Conservation (phyloP, 1,284 basidiomycete species). For the Moesziomyces globuligerus region DNA sequence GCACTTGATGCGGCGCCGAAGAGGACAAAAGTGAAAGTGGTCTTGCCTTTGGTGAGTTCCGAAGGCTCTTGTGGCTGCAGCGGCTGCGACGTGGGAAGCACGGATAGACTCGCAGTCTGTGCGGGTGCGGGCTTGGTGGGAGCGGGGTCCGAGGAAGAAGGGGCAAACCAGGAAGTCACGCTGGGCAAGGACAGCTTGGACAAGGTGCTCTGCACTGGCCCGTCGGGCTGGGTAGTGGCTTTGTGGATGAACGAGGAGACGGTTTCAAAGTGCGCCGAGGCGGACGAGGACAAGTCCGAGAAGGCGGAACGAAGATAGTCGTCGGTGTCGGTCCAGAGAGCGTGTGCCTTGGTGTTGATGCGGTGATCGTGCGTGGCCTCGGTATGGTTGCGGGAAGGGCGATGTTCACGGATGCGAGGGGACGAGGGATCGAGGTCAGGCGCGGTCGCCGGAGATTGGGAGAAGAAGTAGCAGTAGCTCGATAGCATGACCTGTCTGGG, state of each 20-base stretch:
- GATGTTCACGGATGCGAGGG: not conserved
- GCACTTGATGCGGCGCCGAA: constrained; percentile 32
- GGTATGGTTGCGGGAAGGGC: not conserved
- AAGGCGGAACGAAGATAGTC: constrained; percentile 1
- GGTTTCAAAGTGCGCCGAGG: constrained; percentile 7
- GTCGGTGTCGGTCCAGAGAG: not conserved
- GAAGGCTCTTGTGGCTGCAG: not conserved
- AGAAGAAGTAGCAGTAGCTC: constrained; percentile 33
- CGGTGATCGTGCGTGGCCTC: not conserved
- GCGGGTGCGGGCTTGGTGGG: not conserved
- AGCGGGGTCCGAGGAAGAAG: not conserved
- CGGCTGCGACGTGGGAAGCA: not conserved
- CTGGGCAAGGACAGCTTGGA: not conserved
- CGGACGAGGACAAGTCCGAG: constrained; percentile 5
- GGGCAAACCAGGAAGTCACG: constrained; percentile 17
- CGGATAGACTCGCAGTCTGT: not conserved
- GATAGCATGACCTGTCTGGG: constrained; percentile 17
- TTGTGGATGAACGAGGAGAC: constrained; percentile 2
- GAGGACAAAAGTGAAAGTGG: constrained; percentile 45
- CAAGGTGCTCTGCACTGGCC: not conserved
- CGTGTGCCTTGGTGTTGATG: not conserved
- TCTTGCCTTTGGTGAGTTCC: constrained; percentile 8
- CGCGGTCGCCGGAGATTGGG: constrained; percentile 18
- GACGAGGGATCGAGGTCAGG: constrained; percentile 1
- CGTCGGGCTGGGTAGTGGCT: not conserved